Conservation (phyloP, 2,329 filamentous ascomycete genomes). For the Cladosporium sphaerospermum region DNA sequence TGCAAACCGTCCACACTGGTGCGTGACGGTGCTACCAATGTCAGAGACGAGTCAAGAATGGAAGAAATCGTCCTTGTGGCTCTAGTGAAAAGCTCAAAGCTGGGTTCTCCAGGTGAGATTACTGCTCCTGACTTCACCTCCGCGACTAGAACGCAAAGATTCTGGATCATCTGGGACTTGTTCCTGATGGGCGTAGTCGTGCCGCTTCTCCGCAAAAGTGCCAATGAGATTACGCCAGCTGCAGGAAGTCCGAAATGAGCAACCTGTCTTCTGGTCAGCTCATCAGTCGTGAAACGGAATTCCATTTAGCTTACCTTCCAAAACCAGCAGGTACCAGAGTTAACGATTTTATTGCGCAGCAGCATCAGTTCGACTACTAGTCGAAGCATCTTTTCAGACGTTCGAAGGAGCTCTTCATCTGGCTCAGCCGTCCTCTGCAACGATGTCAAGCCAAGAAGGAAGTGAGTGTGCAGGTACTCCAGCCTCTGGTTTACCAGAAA, state of each 20-base stretch:
- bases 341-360: slow-evolving; percentile 25
- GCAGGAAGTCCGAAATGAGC: slow-evolving; percentile 32
- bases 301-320: slow-evolving; percentile 28
- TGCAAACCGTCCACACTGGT: neutral
- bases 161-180: slow-evolving; percentile 25
- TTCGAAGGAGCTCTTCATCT: slow-evolving; percentile 20
- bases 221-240: slow-evolving; percentile 29
- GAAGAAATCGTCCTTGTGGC: slow-evolving; percentile 27
- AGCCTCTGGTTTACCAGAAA: slow-evolving; percentile 29
- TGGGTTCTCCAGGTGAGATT: slow-evolving; percentile 24
- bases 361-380: slow-evolving; percentile 28
- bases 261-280: slow-evolving; percentile 19
- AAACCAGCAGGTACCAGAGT: slow-evolving; percentile 29
- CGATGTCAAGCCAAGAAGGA: slow-evolving; percentile 25
- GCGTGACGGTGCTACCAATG: neutral
- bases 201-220: slow-evolving; percentile 17
- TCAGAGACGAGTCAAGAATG: slow-evolving; percentile 17
- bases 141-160: slow-evolving; percentile 29
- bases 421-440: slow-evolving; percentile 22
- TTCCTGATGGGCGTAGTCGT: neutral
- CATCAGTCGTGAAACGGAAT: slow-evolving; percentile 8
- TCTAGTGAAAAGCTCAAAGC: slow-evolving; percentile 25
- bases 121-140: slow-evolving; percentile 28
- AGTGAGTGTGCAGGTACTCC: slow-evolving; percentile 30
- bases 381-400: slow-evolving; percentile 26